These are phyloP conservation scores for Phtheirospermum japonicum DNA, from an alignment of 257 asterid species.

Conservation along the genomic window DNA sequence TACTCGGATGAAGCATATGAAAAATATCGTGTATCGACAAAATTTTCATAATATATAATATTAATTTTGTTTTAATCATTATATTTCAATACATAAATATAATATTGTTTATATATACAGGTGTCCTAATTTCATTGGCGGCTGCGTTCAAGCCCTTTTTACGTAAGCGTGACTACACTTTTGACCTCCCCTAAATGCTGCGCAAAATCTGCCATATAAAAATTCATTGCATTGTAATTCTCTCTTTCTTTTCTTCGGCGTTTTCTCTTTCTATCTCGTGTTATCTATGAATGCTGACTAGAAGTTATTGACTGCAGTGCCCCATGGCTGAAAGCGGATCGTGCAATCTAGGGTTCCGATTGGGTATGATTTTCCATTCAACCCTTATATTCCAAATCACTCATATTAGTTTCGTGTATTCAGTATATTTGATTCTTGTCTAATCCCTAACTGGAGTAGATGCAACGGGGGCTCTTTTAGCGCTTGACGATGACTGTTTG, in stretches of 20 bases:
- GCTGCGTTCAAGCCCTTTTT: no score
- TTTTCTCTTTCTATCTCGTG: constrained; percentile 7
- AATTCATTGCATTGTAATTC: constrained; percentile 10
- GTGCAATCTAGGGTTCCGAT: constrained; percentile 42
- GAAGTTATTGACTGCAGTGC: constrained; percentile 15
- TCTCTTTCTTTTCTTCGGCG: no score
- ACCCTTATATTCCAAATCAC: neutral
- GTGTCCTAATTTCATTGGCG: no score
- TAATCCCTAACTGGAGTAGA: constrained; percentile 3
- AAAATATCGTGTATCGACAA: no score
- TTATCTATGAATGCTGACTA: constrained; percentile 6
- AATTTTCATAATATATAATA: no score
- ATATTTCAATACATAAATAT: no score
- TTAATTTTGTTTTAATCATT: no score
- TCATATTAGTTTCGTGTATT: neutral
- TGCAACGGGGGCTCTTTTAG: constrained; percentile 3
- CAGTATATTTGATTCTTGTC: neutral
- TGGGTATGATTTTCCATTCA: constrained; percentile 34
- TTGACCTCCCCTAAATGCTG: neutral
- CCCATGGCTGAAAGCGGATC: constrained; percentile 57
- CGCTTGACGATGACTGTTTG: neutral
- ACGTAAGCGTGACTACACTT: no score
- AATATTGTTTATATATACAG: no score
- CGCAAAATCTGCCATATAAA: neutral
- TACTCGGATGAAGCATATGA: no score